These are phyloP conservation scores for Platismatia glauca DNA, from an alignment of 495 filamentous ascomycete species.

Conservation along the genomic window DNA sequence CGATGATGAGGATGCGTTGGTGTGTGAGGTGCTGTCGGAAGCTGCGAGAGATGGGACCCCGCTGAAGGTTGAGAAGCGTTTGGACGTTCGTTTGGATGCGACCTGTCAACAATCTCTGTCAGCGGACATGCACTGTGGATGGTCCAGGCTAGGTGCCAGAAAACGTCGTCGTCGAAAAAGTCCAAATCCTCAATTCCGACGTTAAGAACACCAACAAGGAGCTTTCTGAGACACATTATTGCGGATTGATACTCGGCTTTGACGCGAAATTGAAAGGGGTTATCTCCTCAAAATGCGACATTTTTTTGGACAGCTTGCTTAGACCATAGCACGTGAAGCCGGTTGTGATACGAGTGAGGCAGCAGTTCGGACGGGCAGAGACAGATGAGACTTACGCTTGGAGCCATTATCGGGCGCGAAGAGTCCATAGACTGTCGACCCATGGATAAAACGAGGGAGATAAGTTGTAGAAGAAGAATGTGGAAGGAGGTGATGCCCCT, in stretches of 20 bases:
- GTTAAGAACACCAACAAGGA: background rate
- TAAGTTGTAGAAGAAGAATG: background rate
- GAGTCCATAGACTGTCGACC: conserved; percentile 63
- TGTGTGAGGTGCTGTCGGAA: conserved; percentile 46
- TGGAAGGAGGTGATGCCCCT: background rate
- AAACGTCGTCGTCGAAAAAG: background rate
- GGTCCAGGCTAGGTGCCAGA: background rate
- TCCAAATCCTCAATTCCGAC: background rate
- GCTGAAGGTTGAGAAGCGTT: conserved; percentile 76
- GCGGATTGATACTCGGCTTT: background rate
- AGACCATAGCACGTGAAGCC: background rate
- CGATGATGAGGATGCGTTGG: conserved; percentile 50
- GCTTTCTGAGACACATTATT: background rate
- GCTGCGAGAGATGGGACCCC: conserved; percentile 62
- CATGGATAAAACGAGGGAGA: conserved; percentile 15
- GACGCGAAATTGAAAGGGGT: background rate
- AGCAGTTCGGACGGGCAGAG: background rate
- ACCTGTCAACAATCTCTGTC: conserved; percentile 25
- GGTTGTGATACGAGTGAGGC: background rate
- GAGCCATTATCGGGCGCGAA: conserved; percentile 66
- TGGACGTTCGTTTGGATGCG: conserved; percentile 55
- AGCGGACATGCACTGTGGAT: background rate
- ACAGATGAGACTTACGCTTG: conserved; percentile 48
- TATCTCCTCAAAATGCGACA: background rate
- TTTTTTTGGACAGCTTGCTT: background rate